Base-by-base conservation (phyloP, 306 rosid genomes). In the Mucuna pruriens region DNA sequence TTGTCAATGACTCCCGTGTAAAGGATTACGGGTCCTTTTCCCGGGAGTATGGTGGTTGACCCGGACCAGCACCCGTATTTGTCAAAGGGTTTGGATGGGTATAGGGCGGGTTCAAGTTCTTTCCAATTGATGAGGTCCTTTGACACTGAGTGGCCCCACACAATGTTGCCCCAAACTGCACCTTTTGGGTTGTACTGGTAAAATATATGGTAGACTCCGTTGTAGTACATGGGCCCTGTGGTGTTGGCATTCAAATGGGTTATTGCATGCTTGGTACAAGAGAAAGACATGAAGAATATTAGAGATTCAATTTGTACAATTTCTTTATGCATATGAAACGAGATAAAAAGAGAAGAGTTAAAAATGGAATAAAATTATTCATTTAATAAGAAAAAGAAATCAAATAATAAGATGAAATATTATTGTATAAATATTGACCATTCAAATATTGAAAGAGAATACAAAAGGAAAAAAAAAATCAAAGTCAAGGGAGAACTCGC, bases 101-200 rank as follows among this genome's bases (percentile, higher is more conserved):
- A 80, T 11, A 93, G 70, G 2, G 94, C 94, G 0, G 86, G 91
- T 8, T 86, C 84, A 10, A 95, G 87, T 13, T 90, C 66, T 61
- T 85, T 79, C 99, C 99, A 95, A 11, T 90, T 91, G 71, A 93
- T 85, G 46, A 95, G 64, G 4, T 95, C 97, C 26, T 60, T 90
- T 3, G 99, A 95, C 0, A 95, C 82, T 1, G 99, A 90, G 84
- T 95, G 99, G 3, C 94, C 99, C 99, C 99, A 93, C 2, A 91
- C 97, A 40, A 95, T 93, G 85, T 95, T 93, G 0, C 98, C 98
- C 99, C 99, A 95, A 23, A 91, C 94, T 0, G 98, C 88, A 10
- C 98, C 97, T 69, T 90, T 86, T 2, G 99, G 97, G 12, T 95
- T 95, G 82, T 88, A 93, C 12, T 95, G 99, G 42, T 95, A 95